phyloP scores from a whole-genome alignment of 2,329 filamentous ascomycete genomes.

The Cryphonectria parasitica region DNA sequence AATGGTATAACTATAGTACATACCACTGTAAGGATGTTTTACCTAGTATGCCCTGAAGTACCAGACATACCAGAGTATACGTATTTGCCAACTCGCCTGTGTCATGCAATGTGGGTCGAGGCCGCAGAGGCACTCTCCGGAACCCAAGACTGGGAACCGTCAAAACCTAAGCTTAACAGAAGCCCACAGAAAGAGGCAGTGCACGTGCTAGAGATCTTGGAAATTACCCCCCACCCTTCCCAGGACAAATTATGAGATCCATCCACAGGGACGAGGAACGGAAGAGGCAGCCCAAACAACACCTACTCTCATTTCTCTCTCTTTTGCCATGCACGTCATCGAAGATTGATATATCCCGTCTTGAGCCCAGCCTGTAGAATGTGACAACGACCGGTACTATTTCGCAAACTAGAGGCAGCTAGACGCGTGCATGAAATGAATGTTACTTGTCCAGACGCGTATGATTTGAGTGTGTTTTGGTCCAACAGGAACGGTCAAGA shows the following conservation, averaged over 20 bases:
- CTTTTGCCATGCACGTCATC: not conserved
- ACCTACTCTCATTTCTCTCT: not conserved
- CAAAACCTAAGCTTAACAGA: constrained; percentile 13
- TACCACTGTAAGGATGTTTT: too few species aligned
- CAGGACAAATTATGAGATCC: not conserved
- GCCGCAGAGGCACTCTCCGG: not conserved
- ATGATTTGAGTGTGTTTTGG: not conserved
- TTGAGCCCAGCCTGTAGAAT: not conserved
- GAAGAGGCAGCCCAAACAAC: not conserved
- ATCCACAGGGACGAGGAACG: not conserved
- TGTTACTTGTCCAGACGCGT: not conserved
- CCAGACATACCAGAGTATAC: too few species aligned
- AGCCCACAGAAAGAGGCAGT: constrained; percentile 1
- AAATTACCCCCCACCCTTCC: not conserved
- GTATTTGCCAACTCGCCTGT: too few species aligned
- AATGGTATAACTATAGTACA: too few species aligned
- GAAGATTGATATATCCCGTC: not conserved
- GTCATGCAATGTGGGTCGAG: not conserved
- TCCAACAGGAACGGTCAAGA: too few species aligned
- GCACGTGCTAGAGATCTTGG: constrained; percentile 4
- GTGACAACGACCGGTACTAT: too few species aligned
- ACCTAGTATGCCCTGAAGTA: too few species aligned
- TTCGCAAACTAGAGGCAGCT: too few species aligned
- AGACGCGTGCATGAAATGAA: not conserved
- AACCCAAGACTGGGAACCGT: not conserved